Conservation (phyloP, 331 rosid genomes). For the Quercus lobata region DNA sequence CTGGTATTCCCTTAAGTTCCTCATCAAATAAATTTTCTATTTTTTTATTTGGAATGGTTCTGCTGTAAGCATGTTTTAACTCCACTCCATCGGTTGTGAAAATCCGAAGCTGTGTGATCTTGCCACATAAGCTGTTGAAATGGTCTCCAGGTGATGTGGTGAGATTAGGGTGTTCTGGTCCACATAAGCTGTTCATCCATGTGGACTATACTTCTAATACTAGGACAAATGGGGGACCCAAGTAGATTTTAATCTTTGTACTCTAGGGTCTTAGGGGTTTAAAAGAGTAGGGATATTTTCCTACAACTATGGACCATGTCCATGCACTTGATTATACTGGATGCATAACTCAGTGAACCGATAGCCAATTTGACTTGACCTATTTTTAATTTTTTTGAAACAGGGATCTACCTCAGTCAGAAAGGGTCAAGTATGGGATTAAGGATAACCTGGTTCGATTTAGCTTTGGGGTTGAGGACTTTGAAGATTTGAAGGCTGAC, state of each 20-base stretch:
- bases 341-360: background rate
- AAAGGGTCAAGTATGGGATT: constrained; percentile 76
- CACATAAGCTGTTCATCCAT: no score
- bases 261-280: background rate
- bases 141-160: background rate
- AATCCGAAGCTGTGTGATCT: background rate
- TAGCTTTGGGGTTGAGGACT: constrained; percentile 92
- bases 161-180: background rate
- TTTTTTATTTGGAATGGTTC: background rate
- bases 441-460: constrained; percentile 79
- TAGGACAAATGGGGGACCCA: background rate
- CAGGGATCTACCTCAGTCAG: constrained; percentile 75
- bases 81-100: background rate
- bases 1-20: constrained; percentile 42
- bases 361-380: background rate
- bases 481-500: constrained; percentile 74
- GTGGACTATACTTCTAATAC: background rate
- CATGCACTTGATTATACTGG: background rate
- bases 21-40: background rate
- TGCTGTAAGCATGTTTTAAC: background rate
- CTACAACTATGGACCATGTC: background rate
- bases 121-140: background rate
- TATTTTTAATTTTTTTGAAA: constrained; percentile 18
- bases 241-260: background rate
- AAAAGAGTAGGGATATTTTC: background rate